phyloP scores from a whole-genome alignment of 2,329 filamentous ascomycete genomes.

The Cladosporium sp. region DNA sequence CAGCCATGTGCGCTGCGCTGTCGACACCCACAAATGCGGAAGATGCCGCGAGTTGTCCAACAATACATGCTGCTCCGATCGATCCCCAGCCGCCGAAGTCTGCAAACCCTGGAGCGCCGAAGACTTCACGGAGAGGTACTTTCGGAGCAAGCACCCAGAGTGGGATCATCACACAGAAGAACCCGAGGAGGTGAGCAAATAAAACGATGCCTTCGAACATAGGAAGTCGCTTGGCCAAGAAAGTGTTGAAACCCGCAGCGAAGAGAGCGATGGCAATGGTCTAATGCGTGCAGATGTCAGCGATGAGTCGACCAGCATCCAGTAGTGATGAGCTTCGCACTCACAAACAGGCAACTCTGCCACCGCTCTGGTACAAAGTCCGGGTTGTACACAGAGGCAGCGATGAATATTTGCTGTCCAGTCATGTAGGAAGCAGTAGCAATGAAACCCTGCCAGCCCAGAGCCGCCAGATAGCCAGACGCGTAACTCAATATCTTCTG shows the following conservation, averaged over 20 bases:
- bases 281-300: constrained; percentile 40
- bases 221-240: constrained; percentile 42
- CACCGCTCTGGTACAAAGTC: background rate
- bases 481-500: constrained; percentile 25
- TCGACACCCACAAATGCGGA: constrained; percentile 19
- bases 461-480: constrained; percentile 21
- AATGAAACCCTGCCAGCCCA: constrained; percentile 23
- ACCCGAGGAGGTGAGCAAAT: constrained; percentile 52
- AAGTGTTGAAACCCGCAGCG: constrained; percentile 46
- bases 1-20: constrained; percentile 25
- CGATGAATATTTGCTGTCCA: constrained; percentile 1
- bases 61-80: constrained; percentile 43
- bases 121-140: constrained; percentile 51
- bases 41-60: constrained; percentile 38
- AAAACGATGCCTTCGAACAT: constrained; percentile 50
- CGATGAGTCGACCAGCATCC: background rate
- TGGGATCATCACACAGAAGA: constrained; percentile 54
- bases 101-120: constrained; percentile 32
- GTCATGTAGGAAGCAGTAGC: constrained; percentile 7
- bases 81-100: constrained; percentile 48
- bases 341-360: constrained; percentile 31
- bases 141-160: constrained; percentile 49
- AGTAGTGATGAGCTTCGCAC: constrained; percentile 36
- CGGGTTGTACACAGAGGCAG: background rate
- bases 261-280: constrained; percentile 38